Percentiles rank a stretch among this genome's conserved stretches.
Conservation (phyloP, 148 eudicot species). For the Persicaria maculosa region DNA sequence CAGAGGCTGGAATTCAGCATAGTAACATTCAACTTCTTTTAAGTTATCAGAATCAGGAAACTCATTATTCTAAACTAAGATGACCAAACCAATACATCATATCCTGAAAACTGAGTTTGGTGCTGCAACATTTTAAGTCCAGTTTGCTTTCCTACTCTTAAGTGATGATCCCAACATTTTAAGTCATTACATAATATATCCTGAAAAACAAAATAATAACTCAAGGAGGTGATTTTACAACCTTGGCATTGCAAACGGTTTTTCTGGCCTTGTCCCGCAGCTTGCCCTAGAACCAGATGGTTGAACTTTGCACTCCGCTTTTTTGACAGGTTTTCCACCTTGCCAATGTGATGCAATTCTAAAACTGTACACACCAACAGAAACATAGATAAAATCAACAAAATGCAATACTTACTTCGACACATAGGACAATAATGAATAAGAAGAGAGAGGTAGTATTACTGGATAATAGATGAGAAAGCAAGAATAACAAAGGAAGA, state of each 20-base stretch:
- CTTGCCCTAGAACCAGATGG: conserved; percentile 76
- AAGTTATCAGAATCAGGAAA: background rate
- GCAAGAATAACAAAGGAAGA: conserved; percentile 51
- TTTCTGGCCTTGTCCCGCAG: conserved; percentile 77
- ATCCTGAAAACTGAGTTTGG: background rate
- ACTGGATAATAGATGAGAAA: conserved; percentile 63
- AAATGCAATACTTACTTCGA: background rate
- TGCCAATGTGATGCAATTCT: conserved; percentile 46
- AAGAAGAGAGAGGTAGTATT: conserved; percentile 8
- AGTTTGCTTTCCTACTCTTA: background rate
- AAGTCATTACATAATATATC: background rate
- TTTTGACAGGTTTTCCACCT: conserved; percentile 23
- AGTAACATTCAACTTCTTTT: background rate
- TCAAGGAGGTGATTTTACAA: background rate
- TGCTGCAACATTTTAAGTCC: background rate
- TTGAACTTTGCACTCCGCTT: conserved; percentile 40
- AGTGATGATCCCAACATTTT: background rate
- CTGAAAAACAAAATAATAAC: background rate
- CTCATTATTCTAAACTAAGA: background rate
- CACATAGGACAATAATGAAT: background rate
- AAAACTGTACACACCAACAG: conserved; percentile 33
- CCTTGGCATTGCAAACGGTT: conserved; percentile 94
- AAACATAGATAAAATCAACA: background rate
- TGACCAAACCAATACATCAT: background rate
- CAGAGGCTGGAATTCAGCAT: background rate